Base-by-base conservation (phyloP, 306 rosid genomes). In the Hippophae rhamnoides region DNA sequence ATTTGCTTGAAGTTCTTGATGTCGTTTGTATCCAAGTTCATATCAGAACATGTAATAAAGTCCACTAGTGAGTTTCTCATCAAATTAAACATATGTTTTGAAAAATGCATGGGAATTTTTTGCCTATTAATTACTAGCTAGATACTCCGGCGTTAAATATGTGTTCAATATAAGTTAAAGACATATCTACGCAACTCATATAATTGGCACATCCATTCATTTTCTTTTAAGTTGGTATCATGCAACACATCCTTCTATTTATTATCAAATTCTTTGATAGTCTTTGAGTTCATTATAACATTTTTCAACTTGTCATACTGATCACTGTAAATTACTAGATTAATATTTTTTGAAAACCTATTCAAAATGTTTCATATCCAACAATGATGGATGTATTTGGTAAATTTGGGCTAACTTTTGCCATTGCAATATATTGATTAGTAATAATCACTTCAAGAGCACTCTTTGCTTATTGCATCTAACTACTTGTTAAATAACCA, bases 31-130 rank as follows among this genome's bases (percentile, higher is more conserved):
- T 13, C 26, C 6, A 41, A 57, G 47, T n/a, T 27, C 25, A 10
- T 57, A 41, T 57, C 12, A 42, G 42, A 57, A 7, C 12, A 8
- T 3, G 48, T n/a, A 3, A 41, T 10, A 57, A 57, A 42, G n/a
- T 41, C 47, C 61, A 41, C 12, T 8, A 57, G 13, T 41, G 48
- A 57, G 11, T 14, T 41, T 9, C 42, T 57, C 10, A 12, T n/a
- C 0, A 11, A 41, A 57, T 18, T 18, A 18, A 0, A 57, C 8
- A 8, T 41, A 57, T 47, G 13, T 57, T 13, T 57, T 57, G 6
- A 57, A 57, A 9, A 57, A 57, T 41, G 31, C 7, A 41, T 57
- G 61, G 7, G 43, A 27, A 56, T 23, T 56, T 56, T 56, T 45
- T 5, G 41, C 46, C 40, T 23, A 10, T 40, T 56, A 45, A 41